These are phyloP conservation scores for Podaxis pistillaris DNA, from an alignment of 768 basidiomycete species.

Conservation along the genomic window DNA sequence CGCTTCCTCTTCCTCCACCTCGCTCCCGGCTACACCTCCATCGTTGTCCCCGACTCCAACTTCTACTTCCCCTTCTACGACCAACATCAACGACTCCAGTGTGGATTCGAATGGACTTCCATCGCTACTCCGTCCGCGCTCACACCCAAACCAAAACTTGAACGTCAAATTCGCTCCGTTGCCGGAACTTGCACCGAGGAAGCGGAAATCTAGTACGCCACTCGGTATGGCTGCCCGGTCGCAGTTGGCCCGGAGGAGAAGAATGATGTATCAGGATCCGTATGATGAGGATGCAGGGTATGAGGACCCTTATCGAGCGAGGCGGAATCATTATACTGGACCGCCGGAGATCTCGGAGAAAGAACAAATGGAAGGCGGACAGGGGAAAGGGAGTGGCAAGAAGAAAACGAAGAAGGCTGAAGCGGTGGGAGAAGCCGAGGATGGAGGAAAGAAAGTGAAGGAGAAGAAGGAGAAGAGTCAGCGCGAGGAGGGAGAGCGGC, in stretches of 20 bases:
- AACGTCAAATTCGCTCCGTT: constrained; percentile 61
- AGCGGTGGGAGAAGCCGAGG: background rate
- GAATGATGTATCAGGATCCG: constrained; percentile 16
- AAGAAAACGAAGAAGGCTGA: constrained; percentile 15
- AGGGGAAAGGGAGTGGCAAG: background rate
- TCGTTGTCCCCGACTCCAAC: constrained; percentile 23
- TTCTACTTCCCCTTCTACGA: background rate
- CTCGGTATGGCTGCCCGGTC: constrained; percentile 54
- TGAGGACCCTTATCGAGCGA: constrained; percentile 3
- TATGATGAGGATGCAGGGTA: constrained; percentile 1
- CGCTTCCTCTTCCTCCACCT: constrained; percentile 41
- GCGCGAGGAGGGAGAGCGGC: constrained; percentile 1
- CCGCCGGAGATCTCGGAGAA: background rate
- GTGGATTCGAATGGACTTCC: constrained; percentile 7
- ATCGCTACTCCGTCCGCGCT: constrained; percentile 17
- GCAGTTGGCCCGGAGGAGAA: constrained; percentile 37
- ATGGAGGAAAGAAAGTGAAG: constrained; percentile 33
- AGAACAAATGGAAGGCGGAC: background rate
- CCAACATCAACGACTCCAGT: background rate
- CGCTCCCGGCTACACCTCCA: constrained; percentile 38
- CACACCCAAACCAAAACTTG: constrained; percentile 17
- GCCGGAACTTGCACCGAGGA: constrained; percentile 49
- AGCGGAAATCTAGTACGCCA: constrained; percentile 46
- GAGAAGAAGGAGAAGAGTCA: constrained; percentile 19
- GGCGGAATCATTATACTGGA: background rate